Percentiles rank a stretch among this genome's conserved stretches.
phyloP scores from a whole-genome alignment of 108 stramenopile species.

The Schizochytrium sp. region DNA sequence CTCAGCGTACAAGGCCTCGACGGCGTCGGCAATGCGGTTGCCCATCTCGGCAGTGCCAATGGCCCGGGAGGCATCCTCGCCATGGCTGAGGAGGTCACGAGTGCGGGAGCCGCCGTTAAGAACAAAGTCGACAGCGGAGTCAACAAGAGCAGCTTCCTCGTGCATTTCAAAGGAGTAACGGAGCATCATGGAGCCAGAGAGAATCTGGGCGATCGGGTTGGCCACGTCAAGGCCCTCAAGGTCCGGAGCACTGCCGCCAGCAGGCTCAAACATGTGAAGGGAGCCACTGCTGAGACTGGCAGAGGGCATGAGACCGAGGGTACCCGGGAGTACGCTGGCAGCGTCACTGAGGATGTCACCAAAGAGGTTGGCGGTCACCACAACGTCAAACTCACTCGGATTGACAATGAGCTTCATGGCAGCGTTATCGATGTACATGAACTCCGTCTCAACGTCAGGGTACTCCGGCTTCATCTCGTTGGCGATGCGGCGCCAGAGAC shows the following conservation, averaged over 20 bases:
- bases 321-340: slow-evolving; percentile 96
- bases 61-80: not conserved
- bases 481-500: slow-evolving; percentile 95
- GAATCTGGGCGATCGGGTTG: slow-evolving; percentile 96
- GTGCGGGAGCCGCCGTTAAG: slow-evolving; percentile 90
- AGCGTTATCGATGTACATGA: slow-evolving; percentile 99
- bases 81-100: slow-evolving; percentile 79
- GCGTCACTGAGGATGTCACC: slow-evolving; percentile 98
- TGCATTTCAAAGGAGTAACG: slow-evolving; percentile 91
- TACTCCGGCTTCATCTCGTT: slow-evolving; percentile 83
- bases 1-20: not conserved
- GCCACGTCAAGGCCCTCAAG: slow-evolving; percentile 96
- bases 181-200: slow-evolving; percentile 98
- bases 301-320: slow-evolving; percentile 95
- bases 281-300: slow-evolving; percentile 92
- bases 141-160: slow-evolving; percentile 86
- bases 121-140: slow-evolving; percentile 88
- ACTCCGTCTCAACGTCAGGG: slow-evolving; percentile 88
- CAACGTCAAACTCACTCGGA: slow-evolving; percentile 98
- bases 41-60: slow-evolving; percentile 41
- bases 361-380: slow-evolving; percentile 97
- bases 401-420: slow-evolving; percentile 97
- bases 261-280: slow-evolving; percentile 98
- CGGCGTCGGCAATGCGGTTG: slow-evolving; percentile 27
- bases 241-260: slow-evolving; percentile 97